These are phyloP conservation scores for Saturnispora hagleri DNA, from an alignment of 805 yeast genomes.

Conservation along the genomic window DNA sequence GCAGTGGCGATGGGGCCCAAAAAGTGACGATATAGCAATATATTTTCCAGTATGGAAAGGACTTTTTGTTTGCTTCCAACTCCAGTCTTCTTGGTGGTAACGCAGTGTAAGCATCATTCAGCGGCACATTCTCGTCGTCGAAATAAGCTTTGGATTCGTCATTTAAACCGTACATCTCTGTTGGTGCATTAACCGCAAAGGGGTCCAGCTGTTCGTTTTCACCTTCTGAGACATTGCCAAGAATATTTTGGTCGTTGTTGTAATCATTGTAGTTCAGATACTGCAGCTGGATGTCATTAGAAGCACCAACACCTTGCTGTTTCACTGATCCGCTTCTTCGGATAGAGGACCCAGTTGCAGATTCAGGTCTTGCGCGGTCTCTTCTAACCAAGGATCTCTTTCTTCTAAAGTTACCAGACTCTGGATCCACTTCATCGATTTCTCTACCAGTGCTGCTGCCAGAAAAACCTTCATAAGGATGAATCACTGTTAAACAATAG, in stretches of 20 bases:
- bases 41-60: conserved; percentile 55
- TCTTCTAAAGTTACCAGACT: conserved; percentile 30
- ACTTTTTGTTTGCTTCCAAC: conserved; percentile 16
- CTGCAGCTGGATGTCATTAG: conserved; percentile 6
- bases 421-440: conserved; percentile 19
- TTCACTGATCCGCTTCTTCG: conserved; percentile 1
- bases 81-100: conserved; percentile 19
- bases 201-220: conserved; percentile 1
- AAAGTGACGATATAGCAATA: conserved; percentile 78
- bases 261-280: not conserved
- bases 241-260: not conserved
- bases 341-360: conserved; percentile 7
- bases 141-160: conserved; percentile 33
- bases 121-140: conserved; percentile 24
- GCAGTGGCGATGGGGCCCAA: conserved; percentile 81
- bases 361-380: conserved; percentile 48
- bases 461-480: conserved; percentile 11
- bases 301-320: conserved; percentile 2
- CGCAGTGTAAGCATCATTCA: conserved; percentile 13
- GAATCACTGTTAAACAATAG: conserved; percentile 6
- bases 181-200: conserved; percentile 4
- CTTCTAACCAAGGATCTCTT: conserved; percentile 76
- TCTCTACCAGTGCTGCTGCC: not conserved
- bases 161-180: conserved; percentile 38
- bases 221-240: not conserved